Conservation (phyloP, 1,284 basidiomycete species). For the Ceratobasidium sp. region DNA sequence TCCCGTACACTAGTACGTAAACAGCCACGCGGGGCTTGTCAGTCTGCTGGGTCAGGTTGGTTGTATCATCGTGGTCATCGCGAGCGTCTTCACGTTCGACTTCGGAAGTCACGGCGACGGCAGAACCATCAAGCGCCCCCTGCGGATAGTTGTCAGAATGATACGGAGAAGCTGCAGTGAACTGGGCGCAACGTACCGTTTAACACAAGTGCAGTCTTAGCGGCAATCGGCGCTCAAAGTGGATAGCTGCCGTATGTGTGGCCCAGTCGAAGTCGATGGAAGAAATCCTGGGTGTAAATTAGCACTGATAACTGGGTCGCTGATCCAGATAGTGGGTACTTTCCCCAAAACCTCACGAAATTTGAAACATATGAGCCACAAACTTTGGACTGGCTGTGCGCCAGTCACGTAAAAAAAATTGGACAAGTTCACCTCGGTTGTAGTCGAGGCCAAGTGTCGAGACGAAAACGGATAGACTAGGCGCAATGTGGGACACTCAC, state of each 20-base stretch:
- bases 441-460: slow-evolving; percentile 64
- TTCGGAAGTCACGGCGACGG: slow-evolving; percentile 72
- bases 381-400: slow-evolving; percentile 46
- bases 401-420: slow-evolving; percentile 81
- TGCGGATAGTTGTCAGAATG: slow-evolving; percentile 3
- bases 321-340: slow-evolving; percentile 57
- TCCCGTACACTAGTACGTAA: slow-evolving; percentile 53
- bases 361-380: slow-evolving; percentile 33
- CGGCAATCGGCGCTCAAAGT: slow-evolving; percentile 82
- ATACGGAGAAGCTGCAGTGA: neutral
- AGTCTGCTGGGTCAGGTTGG: slow-evolving; percentile 68
- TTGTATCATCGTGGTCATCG: slow-evolving; percentile 53
- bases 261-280: slow-evolving; percentile 65
- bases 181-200: slow-evolving; percentile 58
- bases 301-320: slow-evolving; percentile 38
- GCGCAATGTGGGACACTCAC: slow-evolving; percentile 5
- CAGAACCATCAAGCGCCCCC: slow-evolving; percentile 71
- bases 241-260: slow-evolving; percentile 64
- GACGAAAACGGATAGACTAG: neutral
- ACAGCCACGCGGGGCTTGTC: slow-evolving; percentile 86
- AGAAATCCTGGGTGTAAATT: slow-evolving; percentile 57
- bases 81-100: slow-evolving; percentile 65
- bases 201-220: slow-evolving; percentile 78
- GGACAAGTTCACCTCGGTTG: slow-evolving; percentile 68
- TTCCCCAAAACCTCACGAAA: slow-evolving; percentile 75